A percentile compares a stretch with the other conserved stretches of the same genome.
Conservation (phyloP, 1,284 basidiomycete genomes). For the Moesziomyces antarcticus region DNA sequence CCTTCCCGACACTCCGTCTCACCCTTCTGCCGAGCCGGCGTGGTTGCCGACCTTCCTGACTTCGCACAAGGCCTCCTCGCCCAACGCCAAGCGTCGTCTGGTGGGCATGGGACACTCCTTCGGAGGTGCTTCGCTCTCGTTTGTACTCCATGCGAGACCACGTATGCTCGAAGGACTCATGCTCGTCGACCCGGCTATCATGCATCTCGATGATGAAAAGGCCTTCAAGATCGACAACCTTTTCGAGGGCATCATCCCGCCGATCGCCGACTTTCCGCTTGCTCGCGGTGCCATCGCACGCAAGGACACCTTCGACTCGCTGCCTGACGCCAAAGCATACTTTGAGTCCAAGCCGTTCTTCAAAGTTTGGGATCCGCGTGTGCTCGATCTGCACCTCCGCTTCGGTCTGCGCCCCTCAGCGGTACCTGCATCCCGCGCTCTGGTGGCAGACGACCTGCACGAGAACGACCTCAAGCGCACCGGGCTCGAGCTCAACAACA, state of each 20-base stretch:
- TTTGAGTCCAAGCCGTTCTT: constrained; percentile 78
- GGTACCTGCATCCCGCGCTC: constrained; percentile 12
- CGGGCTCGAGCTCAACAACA: constrained; percentile 50
- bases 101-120: constrained; percentile 84
- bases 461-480: constrained; percentile 32
- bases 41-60: constrained; percentile 50
- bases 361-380: constrained; percentile 76
- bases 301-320: constrained; percentile 74
- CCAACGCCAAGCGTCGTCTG: constrained; percentile 66
- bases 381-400: constrained; percentile 77
- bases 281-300: constrained; percentile 73
- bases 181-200: constrained; percentile 82
- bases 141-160: constrained; percentile 76
- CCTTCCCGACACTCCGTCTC: constrained; percentile 69
- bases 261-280: constrained; percentile 52
- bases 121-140: constrained; percentile 60
- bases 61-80: constrained; percentile 21
- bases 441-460: constrained; percentile 28
- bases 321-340: constrained; percentile 36
- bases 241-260: constrained; percentile 9
- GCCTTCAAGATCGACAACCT: constrained; percentile 16
- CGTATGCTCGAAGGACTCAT: constrained; percentile 78
- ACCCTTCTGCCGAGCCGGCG: constrained; percentile 8
- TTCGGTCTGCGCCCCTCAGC: constrained; percentile 71
- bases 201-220: constrained; percentile 61